phyloP scores from a whole-genome alignment of 345 rosid species.

The Pugionium dolabratum region DNA sequence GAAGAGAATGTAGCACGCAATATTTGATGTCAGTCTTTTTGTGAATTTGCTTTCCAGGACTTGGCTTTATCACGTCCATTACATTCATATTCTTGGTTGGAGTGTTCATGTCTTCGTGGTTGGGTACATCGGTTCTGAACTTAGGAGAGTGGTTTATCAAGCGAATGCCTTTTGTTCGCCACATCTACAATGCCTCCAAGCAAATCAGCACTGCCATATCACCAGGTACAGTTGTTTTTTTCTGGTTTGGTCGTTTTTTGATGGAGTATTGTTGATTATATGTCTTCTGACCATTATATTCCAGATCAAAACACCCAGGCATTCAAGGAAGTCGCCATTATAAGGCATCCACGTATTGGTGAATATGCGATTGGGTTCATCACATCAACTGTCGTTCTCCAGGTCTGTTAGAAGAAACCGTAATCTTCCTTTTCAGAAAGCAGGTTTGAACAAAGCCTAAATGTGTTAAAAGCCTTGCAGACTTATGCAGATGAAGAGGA shows the following conservation, averaged over 20 bases:
- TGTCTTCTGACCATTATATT: slow-evolving; percentile 10
- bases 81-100: slow-evolving; percentile 95
- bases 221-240: slow-evolving; percentile 56
- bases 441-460: not conserved
- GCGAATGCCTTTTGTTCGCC: slow-evolving; percentile 97
- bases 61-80: slow-evolving; percentile 91
- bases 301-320: slow-evolving; percentile 96
- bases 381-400: slow-evolving; percentile 82
- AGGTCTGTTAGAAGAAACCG: slow-evolving; percentile 46
- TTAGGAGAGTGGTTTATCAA: slow-evolving; percentile 99
- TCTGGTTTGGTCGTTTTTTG: not conserved
- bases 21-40: slow-evolving; percentile 9
- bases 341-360: slow-evolving; percentile 95
- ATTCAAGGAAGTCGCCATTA: slow-evolving; percentile 97
- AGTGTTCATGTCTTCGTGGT: slow-evolving; percentile 99
- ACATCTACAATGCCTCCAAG: slow-evolving; percentile 95
- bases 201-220: slow-evolving; percentile 99
- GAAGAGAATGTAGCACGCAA: not conserved
- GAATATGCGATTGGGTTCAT: slow-evolving; percentile 99
- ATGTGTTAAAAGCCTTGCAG: slow-evolving; percentile 47
- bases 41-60: slow-evolving; percentile 55
- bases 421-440: not conserved
- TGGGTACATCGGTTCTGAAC: slow-evolving; percentile 92
- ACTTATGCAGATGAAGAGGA: slow-evolving; percentile 87
- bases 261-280: slow-evolving; percentile 1